A percentile compares a stretch with the other conserved stretches of the same genome.
Evolutionary conservation across 352 stramenopile species (phyloP).

Genomic region (Plasmopara viticola): DNA sequence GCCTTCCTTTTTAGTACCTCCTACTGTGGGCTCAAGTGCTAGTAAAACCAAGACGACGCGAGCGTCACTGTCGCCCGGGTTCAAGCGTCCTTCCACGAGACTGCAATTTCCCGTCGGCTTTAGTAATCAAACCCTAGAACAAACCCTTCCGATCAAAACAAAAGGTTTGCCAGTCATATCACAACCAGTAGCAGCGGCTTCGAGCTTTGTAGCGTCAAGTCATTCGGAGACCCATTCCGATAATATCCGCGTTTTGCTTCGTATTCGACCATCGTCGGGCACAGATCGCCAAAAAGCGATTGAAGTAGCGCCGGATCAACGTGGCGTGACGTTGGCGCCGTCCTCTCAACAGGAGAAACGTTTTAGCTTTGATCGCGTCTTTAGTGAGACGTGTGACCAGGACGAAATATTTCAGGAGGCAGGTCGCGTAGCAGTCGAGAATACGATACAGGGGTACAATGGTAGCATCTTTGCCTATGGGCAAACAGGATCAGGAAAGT

Average conservation of each 20-base stretch:
- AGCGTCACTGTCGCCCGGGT: constrained; percentile 7
- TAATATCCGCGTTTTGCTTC: constrained; percentile 70
- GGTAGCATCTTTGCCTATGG: constrained; percentile 88
- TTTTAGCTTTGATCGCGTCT: constrained; percentile 84
- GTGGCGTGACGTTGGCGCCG: constrained; percentile 55
- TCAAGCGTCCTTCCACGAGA: constrained; percentile 14
- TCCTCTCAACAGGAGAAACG: constrained; percentile 62
- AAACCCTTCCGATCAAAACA: constrained; percentile 2
- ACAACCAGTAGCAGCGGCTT: constrained; percentile 3
- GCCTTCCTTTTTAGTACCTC: constrained; percentile 19
- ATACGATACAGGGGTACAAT: constrained; percentile 81
- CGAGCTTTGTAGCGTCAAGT: constrained; percentile 8
- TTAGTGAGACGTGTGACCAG: constrained; percentile 58
- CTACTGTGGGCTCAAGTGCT: constrained; percentile 8
- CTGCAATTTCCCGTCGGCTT: constrained; percentile 11
- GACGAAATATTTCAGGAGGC: constrained; percentile 77
- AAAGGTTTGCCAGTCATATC: neutral
- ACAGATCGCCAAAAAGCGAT: constrained; percentile 40
- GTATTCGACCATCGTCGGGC: constrained; percentile 31
- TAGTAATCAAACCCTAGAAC: constrained; percentile 12
- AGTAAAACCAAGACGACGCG: neutral
- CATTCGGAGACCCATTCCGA: constrained; percentile 25
- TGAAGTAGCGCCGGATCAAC: constrained; percentile 49
- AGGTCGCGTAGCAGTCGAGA: constrained; percentile 70
- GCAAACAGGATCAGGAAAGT: constrained; percentile 85